These are phyloP conservation scores for Clathrus columnatus DNA, from an alignment of 768 basidiomycete genomes.

Conservation along the genomic window DNA sequence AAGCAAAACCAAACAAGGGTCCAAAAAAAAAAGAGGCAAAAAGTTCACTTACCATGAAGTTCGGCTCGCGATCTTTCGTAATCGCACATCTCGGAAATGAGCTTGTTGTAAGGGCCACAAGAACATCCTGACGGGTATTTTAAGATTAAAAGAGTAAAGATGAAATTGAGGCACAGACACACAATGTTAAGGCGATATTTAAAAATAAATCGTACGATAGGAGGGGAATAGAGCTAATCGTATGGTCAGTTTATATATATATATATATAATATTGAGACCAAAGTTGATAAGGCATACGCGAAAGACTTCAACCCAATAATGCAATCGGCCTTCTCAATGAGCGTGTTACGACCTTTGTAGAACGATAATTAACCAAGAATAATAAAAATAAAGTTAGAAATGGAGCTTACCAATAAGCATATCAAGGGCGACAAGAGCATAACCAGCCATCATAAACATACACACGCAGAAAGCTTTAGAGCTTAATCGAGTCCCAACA, in stretches of 20 bases:
- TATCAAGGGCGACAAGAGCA: not conserved
- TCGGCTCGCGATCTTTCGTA: slow-evolving; percentile 32
- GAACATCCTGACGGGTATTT: slow-evolving; percentile 24
- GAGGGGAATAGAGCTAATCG: slow-evolving; percentile 31
- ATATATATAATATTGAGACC: not conserved
- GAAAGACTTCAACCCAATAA: slow-evolving; percentile 37
- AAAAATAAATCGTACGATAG: slow-evolving; percentile 41
- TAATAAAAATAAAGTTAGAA: not conserved
- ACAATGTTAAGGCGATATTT: slow-evolving; percentile 11
- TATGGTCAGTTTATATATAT: not conserved
- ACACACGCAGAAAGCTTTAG: slow-evolving; percentile 8
- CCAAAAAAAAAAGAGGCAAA: not conserved
- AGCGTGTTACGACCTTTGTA: slow-evolving; percentile 15
- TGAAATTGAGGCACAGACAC: not conserved
- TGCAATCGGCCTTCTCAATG: slow-evolving; percentile 30
- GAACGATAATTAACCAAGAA: not conserved
- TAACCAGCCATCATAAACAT: slow-evolving; percentile 4
- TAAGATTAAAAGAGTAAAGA: not conserved
- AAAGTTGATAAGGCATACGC: slow-evolving; percentile 24
- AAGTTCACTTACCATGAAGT: slow-evolving; percentile 31
- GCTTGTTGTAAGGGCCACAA: slow-evolving; percentile 37
- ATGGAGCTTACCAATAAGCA: slow-evolving; percentile 1
- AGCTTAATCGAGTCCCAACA: slow-evolving; percentile 5
- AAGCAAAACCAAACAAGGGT: too few relatives aligned
- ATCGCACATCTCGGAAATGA: slow-evolving; percentile 23